A percentile compares a stretch with the other conserved stretches of the same genome.
These are phyloP conservation scores for Crithidia expoeki DNA, from an alignment of 208 protist species.

Conservation along the genomic window DNA sequence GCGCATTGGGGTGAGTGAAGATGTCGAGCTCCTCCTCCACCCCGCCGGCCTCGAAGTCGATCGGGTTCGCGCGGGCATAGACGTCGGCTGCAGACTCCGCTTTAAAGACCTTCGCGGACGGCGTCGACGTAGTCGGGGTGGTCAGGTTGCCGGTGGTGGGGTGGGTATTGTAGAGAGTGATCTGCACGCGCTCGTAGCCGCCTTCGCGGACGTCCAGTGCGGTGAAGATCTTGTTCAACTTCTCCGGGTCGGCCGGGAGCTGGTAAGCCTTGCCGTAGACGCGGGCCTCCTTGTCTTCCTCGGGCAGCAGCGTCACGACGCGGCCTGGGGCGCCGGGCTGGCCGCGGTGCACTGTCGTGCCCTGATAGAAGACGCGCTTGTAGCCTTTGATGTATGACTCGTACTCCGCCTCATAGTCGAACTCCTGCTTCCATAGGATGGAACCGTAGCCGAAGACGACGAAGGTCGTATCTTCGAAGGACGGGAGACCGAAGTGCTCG, in stretches of 20 bases:
- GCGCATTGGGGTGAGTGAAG: slow-evolving; percentile 29
- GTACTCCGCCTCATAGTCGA: slow-evolving; percentile 68
- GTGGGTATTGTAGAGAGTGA: slow-evolving; percentile 50
- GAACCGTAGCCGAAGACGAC: slow-evolving; percentile 88
- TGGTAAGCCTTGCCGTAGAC: slow-evolving; percentile 83
- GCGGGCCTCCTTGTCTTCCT: slow-evolving; percentile 33
- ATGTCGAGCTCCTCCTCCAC: slow-evolving; percentile 24
- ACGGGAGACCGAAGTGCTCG: slow-evolving; percentile 41
- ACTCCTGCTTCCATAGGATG: slow-evolving; percentile 89
- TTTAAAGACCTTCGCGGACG: slow-evolving; percentile 23
- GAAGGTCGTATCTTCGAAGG: slow-evolving; percentile 54
- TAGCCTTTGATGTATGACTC: slow-evolving; percentile 70
- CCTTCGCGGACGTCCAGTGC: slow-evolving; percentile 71
- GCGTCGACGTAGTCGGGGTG: slow-evolving; percentile 10
- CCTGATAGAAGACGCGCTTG: slow-evolving; percentile 83
- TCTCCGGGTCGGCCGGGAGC: slow-evolving; percentile 60
- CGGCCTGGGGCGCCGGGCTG: slow-evolving; percentile 62
- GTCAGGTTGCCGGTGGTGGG: slow-evolving; percentile 26
- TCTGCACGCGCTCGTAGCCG: slow-evolving; percentile 65
- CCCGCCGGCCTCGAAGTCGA: slow-evolving; percentile 17
- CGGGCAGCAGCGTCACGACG: slow-evolving; percentile 76
- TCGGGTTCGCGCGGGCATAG: slow-evolving; percentile 16
- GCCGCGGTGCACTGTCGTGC: slow-evolving; percentile 78
- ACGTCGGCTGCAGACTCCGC: neutral
- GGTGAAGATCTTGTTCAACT: slow-evolving; percentile 56